Evolutionary conservation across 78 protist genomes (phyloP).

Genomic region (Isochrysis galbana): DNA sequence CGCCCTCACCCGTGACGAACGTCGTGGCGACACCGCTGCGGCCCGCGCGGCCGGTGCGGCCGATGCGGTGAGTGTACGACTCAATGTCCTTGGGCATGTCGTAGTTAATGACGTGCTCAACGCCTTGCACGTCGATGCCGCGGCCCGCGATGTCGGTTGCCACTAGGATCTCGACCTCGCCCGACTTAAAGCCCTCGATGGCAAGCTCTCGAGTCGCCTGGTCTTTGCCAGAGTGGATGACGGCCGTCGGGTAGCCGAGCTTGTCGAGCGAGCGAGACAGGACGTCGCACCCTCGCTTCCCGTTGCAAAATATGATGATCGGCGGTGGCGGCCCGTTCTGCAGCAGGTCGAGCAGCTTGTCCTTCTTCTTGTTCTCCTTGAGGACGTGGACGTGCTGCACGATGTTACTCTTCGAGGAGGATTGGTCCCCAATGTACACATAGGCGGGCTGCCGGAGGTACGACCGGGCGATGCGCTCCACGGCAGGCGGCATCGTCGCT

Average conservation of each 20-base stretch:
- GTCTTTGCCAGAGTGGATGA: constrained; percentile 22
- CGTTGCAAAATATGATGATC: constrained; percentile 2
- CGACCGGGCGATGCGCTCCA: constrained; percentile 18
- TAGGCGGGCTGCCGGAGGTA: background rate
- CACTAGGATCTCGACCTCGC: constrained; percentile 13
- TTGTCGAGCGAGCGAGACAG: constrained; percentile 5
- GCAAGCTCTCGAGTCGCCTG: constrained; percentile 24
- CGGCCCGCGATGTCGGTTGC: constrained; percentile 78
- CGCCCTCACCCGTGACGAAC: constrained; percentile 70
- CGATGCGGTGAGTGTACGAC: constrained; percentile 88
- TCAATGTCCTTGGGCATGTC: constrained; percentile 68
- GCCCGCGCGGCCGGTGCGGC: constrained; percentile 92
- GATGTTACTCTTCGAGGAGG: constrained; percentile 79
- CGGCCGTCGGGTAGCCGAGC: background rate
- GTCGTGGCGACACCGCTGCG: constrained; percentile 71
- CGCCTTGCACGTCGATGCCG: constrained; percentile 70
- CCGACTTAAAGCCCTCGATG: background rate
- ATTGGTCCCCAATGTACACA: constrained; percentile 66
- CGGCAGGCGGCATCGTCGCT: constrained; percentile 22
- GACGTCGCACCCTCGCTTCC: background rate
- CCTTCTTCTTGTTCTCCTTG: constrained; percentile 55
- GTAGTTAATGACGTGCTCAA: constrained; percentile 80
- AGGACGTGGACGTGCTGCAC: constrained; percentile 63
- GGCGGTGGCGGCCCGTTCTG: constrained; percentile 42
- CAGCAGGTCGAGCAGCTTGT: constrained; percentile 60